Conservation (phyloP, 164 flowering plant species). For the Pachysandra terminalis region DNA sequence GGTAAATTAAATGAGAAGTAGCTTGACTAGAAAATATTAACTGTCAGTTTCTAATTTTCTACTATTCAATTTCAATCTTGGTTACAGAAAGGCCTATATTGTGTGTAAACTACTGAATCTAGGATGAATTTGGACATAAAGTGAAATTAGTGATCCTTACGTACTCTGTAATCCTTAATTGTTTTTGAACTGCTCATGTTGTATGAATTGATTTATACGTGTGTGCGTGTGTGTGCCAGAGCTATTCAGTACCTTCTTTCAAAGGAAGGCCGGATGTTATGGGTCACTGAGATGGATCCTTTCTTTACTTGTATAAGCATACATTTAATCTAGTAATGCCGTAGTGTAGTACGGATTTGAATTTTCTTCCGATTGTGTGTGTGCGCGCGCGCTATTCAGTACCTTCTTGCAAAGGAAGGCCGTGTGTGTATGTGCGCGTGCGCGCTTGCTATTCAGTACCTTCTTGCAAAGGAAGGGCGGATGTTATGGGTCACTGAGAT, state of each 20-base stretch:
- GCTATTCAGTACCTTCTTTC: not conserved
- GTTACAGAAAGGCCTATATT: not conserved
- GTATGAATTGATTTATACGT: not conserved
- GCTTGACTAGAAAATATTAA: not conserved
- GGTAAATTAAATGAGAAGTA: not conserved
- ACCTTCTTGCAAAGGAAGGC: no score
- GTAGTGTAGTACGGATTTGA: not conserved
- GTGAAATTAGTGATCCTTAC: no score
- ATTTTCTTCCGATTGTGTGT: slow-evolving; percentile 27
- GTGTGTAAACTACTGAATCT: not conserved
- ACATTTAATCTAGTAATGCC: not conserved
- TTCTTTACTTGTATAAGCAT: not conserved
- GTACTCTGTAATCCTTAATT: no score
- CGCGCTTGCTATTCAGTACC: not conserved
- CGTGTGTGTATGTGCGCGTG: no score
- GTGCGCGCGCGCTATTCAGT: no score
- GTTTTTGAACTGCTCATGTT: no score
- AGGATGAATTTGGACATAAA: no score
- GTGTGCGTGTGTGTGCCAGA: no score
- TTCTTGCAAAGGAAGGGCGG: not conserved
- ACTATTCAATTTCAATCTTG: not conserved
- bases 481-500: not conserved
- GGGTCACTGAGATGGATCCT: not conserved
- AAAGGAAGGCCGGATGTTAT: not conserved
- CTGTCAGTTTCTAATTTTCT: not conserved